phyloP scores from a whole-genome alignment of 2,329 filamentous ascomycete species.

The Reticulascus tulasneorum region DNA sequence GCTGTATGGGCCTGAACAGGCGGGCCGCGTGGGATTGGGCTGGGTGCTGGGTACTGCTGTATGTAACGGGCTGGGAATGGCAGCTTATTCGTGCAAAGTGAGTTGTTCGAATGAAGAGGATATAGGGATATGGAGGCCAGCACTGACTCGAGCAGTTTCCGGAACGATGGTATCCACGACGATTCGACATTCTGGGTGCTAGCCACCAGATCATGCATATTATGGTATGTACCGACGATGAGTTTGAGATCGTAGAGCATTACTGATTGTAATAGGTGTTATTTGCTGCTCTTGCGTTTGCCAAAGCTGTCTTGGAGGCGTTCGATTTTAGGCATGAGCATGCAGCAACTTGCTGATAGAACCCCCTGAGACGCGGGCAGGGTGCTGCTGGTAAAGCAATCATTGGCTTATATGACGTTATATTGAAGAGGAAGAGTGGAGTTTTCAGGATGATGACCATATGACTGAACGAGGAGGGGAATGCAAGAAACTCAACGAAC shows the following conservation, averaged over 20 bases:
- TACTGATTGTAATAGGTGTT: conserved; percentile 17
- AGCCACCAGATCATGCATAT: conserved; percentile 48
- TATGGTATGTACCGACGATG: conserved; percentile 24
- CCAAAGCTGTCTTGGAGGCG: conserved; percentile 1
- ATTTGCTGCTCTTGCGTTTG: conserved; percentile 20
- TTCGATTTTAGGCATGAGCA: conserved; percentile 5
- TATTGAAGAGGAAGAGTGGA: no score
- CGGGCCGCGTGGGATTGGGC: conserved; percentile 3
- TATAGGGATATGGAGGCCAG: not conserved
- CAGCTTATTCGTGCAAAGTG: conserved; percentile 11
- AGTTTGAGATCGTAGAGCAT: not conserved
- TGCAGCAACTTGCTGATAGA: not conserved
- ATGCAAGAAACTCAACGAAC: no score
- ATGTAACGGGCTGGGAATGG: conserved; percentile 7
- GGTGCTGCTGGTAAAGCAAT: no score
- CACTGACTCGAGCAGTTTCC: conserved; percentile 30
- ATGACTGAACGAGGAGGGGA: no score
- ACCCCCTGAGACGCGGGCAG: no score
- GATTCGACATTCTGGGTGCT: conserved; percentile 41
- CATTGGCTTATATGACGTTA: no score
- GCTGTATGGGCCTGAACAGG: conserved; percentile 1
- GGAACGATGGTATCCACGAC: conserved; percentile 36
- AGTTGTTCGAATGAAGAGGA: not conserved
- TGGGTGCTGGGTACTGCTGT: conserved; percentile 8
- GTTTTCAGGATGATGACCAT: no score